phyloP scores from a whole-genome alignment of 2,329 filamentous ascomycete genomes.

The Epicoccum sorghinum region DNA sequence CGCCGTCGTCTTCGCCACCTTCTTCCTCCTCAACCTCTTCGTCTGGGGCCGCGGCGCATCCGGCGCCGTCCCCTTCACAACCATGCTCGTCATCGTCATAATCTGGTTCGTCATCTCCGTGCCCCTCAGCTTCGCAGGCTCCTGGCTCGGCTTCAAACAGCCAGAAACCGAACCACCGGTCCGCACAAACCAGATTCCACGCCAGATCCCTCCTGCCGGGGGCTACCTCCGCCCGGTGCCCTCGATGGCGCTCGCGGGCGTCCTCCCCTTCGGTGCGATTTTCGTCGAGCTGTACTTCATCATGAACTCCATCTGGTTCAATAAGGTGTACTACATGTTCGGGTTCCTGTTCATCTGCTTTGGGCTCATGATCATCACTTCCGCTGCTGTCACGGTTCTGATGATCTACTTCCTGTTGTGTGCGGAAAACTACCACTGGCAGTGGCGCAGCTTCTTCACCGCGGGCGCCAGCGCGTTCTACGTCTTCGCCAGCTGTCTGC shows the following conservation, averaged over 20 bases:
- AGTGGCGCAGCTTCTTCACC: slow-evolving; percentile 93
- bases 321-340: slow-evolving; percentile 99
- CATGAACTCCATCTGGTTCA: slow-evolving; percentile 99
- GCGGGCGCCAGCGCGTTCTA: slow-evolving; percentile 90
- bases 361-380: slow-evolving; percentile 94
- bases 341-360: slow-evolving; percentile 98
- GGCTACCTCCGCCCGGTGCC: slow-evolving; percentile 87
- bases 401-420: slow-evolving; percentile 97
- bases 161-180: slow-evolving; percentile 77
- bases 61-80: slow-evolving; percentile 93
- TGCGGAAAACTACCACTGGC: slow-evolving; percentile 98
- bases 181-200: slow-evolving; percentile 95
- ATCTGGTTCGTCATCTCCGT: slow-evolving; percentile 99
- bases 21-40: slow-evolving; percentile 96
- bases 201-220: slow-evolving; percentile 85
- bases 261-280: slow-evolving; percentile 93
- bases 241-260: slow-evolving; percentile 88
- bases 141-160: slow-evolving; percentile 87
- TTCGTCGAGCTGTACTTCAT: slow-evolving; percentile 99
- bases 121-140: slow-evolving; percentile 85
- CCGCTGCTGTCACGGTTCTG: slow-evolving; percentile 87
- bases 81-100: slow-evolving; percentile 89
- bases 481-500: slow-evolving; percentile 87
- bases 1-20: slow-evolving; percentile 80
- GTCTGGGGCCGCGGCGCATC: slow-evolving; percentile 92